Base-by-base conservation (phyloP, 495 filamentous ascomycete genomes). In the Penicillium subrubescens region DNA sequence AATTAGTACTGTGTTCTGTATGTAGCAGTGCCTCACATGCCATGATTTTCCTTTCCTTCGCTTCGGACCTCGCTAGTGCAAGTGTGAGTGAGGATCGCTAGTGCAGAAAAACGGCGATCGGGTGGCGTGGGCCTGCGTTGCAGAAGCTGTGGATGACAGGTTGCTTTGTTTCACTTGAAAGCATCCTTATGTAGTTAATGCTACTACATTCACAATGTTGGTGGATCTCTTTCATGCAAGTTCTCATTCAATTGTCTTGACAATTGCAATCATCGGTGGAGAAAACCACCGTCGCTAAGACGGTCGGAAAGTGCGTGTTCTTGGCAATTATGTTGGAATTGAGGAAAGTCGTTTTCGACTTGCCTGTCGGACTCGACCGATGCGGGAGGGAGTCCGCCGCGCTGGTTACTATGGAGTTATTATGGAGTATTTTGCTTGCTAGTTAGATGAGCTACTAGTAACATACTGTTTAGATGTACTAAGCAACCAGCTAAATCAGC, bases 71-170 rank as follows among this genome's bases (percentile, higher is more conserved):
- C 5, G 37, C 37, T 23, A 46, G n/a, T 48, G 19, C 8, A 12
- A 51, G 6, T 56, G 52, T 33, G 43, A 35, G 59, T 34, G 58
- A 35, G 23, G 60, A 57, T 57, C 39, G 43, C 52, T 50, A 62
- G 48, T 43, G 59, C 59, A 54, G 59, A 31, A 54, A 51, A 54
- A 52, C 35, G 59, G 59, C 35, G 48, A 41, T 41, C 35, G 56
- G 56, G 56, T 58, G 37, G 56, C 39, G 39, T 58, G 37, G 56
- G 56, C 15, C 56, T 44, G 34, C 39, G 56, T 56, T 39, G 37
- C 56, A 58, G 48, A 19, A 53, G 15, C 29, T 59, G 56, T 58
- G 10, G 34, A 43, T 43, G 35, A 31, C 19, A 34, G n/a, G 31
- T 33, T 35, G 37, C 21, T 44, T 35, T 35, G 55, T 27, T 35